Conservation (phyloP, 805 yeast species). For the Spathaspora gorwiae region DNA sequence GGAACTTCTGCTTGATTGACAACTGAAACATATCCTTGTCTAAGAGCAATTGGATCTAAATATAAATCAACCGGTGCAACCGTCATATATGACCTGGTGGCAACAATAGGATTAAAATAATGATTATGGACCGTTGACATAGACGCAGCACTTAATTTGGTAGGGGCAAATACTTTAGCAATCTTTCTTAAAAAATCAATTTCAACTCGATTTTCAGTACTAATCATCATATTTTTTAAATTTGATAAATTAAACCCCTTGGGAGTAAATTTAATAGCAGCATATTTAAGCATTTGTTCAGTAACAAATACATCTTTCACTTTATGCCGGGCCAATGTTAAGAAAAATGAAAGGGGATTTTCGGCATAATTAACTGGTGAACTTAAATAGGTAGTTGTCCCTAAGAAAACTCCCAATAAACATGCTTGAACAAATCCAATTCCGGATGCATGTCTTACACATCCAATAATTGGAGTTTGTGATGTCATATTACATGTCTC, state of each 20-base stretch:
- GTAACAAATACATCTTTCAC: constrained; percentile 85
- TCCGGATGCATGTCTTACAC: constrained; percentile 81
- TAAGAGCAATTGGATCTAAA: constrained; percentile 79
- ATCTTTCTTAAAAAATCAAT: constrained; percentile 53
- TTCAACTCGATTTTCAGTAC: constrained; percentile 72
- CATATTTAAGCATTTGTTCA: constrained; percentile 74
- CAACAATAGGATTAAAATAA: constrained; percentile 72
- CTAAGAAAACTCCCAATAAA: constrained; percentile 78
- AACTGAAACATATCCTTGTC: constrained; percentile 82
- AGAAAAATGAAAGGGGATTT: constrained; percentile 67
- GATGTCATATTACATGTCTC: constrained; percentile 85
- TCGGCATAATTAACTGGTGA: constrained; percentile 74
- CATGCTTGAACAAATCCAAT: constrained; percentile 87
- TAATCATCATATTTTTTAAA: constrained; percentile 78
- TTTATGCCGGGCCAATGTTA: constrained; percentile 67
- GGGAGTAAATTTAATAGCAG: constrained; percentile 56
- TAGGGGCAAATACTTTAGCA: constrained; percentile 56
- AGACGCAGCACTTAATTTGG: constrained; percentile 63
- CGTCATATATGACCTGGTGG: constrained; percentile 82
- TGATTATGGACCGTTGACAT: constrained; percentile 77
- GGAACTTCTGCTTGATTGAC: constrained; percentile 71
- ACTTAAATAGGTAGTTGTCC: constrained; percentile 77
- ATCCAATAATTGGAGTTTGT: constrained; percentile 70
- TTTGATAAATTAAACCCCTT: constrained; percentile 57
- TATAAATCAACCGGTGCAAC: constrained; percentile 84